phyloP scores from a whole-genome alignment of 2,329 filamentous ascomycete species.

The Pestalotiopsis sp. region DNA sequence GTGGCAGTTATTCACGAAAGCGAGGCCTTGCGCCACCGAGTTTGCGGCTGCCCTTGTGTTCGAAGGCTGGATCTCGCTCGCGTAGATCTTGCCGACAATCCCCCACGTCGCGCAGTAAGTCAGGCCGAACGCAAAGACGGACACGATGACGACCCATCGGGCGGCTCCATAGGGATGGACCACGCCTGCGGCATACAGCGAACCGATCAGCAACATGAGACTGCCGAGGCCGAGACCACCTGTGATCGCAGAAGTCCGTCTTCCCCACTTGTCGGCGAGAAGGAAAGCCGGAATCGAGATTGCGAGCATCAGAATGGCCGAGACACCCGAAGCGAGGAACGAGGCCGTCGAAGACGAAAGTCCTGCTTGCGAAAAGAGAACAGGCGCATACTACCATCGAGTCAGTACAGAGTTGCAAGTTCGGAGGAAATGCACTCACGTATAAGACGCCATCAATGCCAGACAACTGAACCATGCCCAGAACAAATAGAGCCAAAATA shows the following conservation, averaged over 20 bases:
- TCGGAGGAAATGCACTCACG: slow-evolving; percentile 35
- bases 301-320: slow-evolving; percentile 59
- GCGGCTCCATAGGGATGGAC: slow-evolving; percentile 42
- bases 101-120: slow-evolving; percentile 53
- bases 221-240: slow-evolving; percentile 52
- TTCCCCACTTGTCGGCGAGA: slow-evolving; percentile 58
- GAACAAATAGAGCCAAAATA: slow-evolving; percentile 45
- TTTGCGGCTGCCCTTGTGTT: slow-evolving; percentile 56
- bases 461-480: slow-evolving; percentile 61
- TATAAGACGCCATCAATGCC: slow-evolving; percentile 67
- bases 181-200: slow-evolving; percentile 47
- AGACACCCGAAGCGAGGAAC: slow-evolving; percentile 63
- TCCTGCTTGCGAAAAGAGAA: slow-evolving; percentile 62
- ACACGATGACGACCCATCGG: slow-evolving; percentile 52
- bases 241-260: slow-evolving; percentile 53
- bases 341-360: slow-evolving; percentile 53
- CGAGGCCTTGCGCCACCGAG: slow-evolving; percentile 45
- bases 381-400: slow-evolving; percentile 54
- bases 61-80: slow-evolving; percentile 58
- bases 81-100: slow-evolving; percentile 57
- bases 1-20: slow-evolving; percentile 21
- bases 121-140: slow-evolving; percentile 51
- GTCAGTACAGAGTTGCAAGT: background rate
- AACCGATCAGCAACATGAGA: slow-evolving; percentile 56
- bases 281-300: slow-evolving; percentile 58